These are phyloP conservation scores for Nemania bipapillata DNA, from an alignment of 2,329 filamentous ascomycete species.

Conservation along the genomic window DNA sequence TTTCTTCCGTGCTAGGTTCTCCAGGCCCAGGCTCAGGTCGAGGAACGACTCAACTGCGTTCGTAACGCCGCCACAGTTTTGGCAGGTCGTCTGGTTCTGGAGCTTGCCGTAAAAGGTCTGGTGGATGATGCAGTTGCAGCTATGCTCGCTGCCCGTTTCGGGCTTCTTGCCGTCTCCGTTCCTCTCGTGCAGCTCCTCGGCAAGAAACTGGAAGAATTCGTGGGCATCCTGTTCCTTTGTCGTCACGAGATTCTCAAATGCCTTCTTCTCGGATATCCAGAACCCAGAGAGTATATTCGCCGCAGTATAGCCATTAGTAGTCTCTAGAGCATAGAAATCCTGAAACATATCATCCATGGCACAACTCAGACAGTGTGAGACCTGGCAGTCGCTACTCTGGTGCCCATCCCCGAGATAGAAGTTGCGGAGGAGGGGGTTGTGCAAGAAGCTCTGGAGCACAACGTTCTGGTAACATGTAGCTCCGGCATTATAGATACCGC, in stretches of 20 bases:
- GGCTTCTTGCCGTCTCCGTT: conserved; percentile 76
- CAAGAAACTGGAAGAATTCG: conserved; percentile 95
- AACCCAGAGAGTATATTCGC: conserved; percentile 88
- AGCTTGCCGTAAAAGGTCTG: conserved; percentile 94
- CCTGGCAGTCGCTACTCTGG: conserved; percentile 76
- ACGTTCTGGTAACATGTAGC: conserved; percentile 99
- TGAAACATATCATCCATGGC: conserved; percentile 80
- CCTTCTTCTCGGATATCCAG: conserved; percentile 83
- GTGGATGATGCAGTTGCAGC: conserved; percentile 90
- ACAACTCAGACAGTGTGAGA: conserved; percentile 72
- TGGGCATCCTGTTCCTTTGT: conserved; percentile 97
- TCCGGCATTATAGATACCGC: conserved; percentile 97
- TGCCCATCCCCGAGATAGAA: conserved; percentile 95
- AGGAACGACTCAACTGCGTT: conserved; percentile 88
- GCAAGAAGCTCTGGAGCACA: conserved; percentile 89
- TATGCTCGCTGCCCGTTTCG: conserved; percentile 68
- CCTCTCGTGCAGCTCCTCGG: conserved; percentile 87
- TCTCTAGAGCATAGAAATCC: conserved; percentile 76
- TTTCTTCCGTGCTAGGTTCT: conserved; percentile 75
- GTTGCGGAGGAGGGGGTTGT: conserved; percentile 90
- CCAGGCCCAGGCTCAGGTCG: conserved; percentile 88
- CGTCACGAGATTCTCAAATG: conserved; percentile 80
- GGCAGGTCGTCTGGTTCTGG: conserved; percentile 89
- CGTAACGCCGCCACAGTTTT: conserved; percentile 84
- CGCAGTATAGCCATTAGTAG: conserved; percentile 88